Evolutionary conservation across 495 filamentous ascomycete genomes (phyloP), one percentile per base, ranked within the genome.

Genomic region (Aspergillus indologenus): DNA sequence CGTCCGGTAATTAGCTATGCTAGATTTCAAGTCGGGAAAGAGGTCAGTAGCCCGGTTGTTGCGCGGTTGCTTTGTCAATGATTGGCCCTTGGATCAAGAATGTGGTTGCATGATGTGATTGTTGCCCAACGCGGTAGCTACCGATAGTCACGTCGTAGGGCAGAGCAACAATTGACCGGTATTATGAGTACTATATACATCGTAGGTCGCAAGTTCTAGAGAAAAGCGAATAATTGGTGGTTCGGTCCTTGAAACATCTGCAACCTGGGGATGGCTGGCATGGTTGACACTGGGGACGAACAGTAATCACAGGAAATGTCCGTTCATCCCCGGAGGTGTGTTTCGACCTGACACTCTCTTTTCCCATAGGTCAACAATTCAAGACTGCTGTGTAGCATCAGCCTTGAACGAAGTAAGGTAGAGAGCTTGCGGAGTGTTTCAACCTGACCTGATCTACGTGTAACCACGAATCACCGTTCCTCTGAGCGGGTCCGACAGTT

Each of bases 91-190:
- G 29, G 22, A 24, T 45, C 47, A 45, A 47, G 48, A 40, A 58
- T 47, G 31, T 24, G 43, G 40, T 29, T 58, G 48, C 56, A 58
- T 58, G 56, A 52, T 58, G 48, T 31, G 45, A 45, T 58, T 58
- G 56, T 58, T 58, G 56, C 56, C 56, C 56, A 58, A 56, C 54
- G 45, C 20, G 49, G 9, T 29, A 42, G 53, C 48, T 58, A 20
- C 21, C 45, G 56, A 52, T 52, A n/a, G n/a, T n/a, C n/a, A 40
- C 34, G 12, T 9, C 26, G 26, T 4, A 40, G 12, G 12, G 34
- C 34, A 15, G 12, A 40, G 9, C 34, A 8, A 40, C 12, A 4
- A 40, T 14, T n/a, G n/a, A n/a, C n/a, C n/a, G n/a, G n/a, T n/a
- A n/a, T n/a, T n/a, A n/a, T n/a, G n/a, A n/a, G n/a, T n/a, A n/a